Evolutionary conservation across 1,284 basidiomycete genomes (phyloP), one percentile per base, ranked within the genome.

Genomic region (Moniliella sp.): DNA sequence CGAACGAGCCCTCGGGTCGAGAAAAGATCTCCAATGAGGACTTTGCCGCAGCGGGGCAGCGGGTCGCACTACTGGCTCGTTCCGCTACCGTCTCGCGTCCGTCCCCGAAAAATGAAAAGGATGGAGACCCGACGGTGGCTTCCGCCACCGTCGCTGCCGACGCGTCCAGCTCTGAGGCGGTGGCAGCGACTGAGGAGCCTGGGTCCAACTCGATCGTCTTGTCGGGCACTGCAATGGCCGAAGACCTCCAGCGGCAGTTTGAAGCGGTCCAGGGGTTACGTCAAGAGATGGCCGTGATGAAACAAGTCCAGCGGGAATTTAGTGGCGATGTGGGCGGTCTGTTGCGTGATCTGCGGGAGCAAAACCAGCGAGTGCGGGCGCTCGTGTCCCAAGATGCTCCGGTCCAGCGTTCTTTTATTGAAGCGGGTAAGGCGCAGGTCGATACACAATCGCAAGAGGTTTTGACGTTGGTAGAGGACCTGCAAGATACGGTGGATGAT

Each of bases 241-340:
- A 66, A 2, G 80, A 91, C 49, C 69, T 94, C 40, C 78, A 78
- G 58, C 75, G 73, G 1, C 86, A 94, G 52, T 84, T 88, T 53
- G 80, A 88, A 54, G 84, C 91, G 56, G 76, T 94, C 9, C 82
- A 86, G 61, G 78, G 78, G 47, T 68, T 97, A 12, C 76, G 91
- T 4, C 73, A 84, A 2, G 88, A 97, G 55, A 68, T 97, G 4
- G 86, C 80, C 0, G 71, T 84, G 47, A 78, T 93, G 70, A 73
- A 83, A 0, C 88, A 97, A 62, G 65, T 93, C 25, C 93, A 97
- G 61, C 74, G 74, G 16, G 83, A 91, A 48, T 93, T 93, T 54
- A 76, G 82, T 66, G 74, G 72, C 43, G 74, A 79, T 55, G 86
- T 86, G 19, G 86, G 88, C 62, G 74, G 77, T 9, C 75, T 79